Conservation (phyloP, 768 basidiomycete species). For the Crassisporium funariophilum region DNA sequence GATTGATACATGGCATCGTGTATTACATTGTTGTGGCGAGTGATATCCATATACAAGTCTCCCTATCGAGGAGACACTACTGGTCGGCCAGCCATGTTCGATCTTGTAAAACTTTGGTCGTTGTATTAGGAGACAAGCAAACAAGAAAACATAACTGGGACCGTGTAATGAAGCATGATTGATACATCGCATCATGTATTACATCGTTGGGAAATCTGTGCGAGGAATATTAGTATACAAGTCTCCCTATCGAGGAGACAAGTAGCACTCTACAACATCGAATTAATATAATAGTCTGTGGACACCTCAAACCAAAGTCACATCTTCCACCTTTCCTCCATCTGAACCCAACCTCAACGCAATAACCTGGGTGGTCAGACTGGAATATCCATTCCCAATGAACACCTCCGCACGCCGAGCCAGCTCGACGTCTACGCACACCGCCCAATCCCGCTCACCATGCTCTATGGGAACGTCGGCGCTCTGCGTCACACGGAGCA, state of each 20-base stretch:
- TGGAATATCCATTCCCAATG: constrained; percentile 52
- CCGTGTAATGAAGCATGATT: no score
- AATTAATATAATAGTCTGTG: background rate
- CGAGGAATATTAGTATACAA: background rate
- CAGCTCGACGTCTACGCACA: constrained; percentile 48
- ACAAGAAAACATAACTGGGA: no score
- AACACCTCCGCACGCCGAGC: constrained; percentile 45
- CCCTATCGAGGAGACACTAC: no score
- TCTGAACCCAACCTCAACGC: constrained; percentile 44
- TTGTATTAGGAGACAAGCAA: no score
- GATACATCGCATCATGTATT: no score
- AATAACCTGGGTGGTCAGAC: constrained; percentile 44
- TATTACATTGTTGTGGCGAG: no score
- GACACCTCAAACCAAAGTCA: constrained; percentile 32
- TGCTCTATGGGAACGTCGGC: constrained; percentile 35
- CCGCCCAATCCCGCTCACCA: constrained; percentile 46
- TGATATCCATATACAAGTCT: no score
- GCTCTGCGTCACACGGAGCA: constrained; percentile 43
- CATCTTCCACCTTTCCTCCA: constrained; percentile 35
- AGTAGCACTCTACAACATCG: background rate
- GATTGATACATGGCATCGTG: no score
- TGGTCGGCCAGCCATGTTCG: no score
- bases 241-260: background rate
- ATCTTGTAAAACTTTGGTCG: no score
- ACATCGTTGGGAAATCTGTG: no score